These are phyloP conservation scores for Debaryomycetaceae sp. DNA, from an alignment of 1,139 yeast species.

Conservation along the genomic window DNA sequence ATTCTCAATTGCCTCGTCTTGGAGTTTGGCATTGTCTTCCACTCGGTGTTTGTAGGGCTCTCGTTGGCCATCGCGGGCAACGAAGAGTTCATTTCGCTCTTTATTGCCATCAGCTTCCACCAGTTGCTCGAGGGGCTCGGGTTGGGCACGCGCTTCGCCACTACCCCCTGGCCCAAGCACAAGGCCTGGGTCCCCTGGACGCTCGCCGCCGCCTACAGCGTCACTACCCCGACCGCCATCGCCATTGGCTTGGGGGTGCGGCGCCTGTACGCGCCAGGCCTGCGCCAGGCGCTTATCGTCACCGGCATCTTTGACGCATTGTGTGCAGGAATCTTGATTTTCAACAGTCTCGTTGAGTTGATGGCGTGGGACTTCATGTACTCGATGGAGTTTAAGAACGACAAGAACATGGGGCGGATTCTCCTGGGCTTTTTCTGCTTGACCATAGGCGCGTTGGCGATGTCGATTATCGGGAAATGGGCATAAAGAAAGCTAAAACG, in stretches of 20 bases:
- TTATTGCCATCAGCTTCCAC: slow-evolving; percentile 36
- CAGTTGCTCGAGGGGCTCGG: slow-evolving; percentile 42
- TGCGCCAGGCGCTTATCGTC: slow-evolving; percentile 28
- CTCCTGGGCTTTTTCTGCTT: slow-evolving; percentile 23
- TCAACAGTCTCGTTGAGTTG: slow-evolving; percentile 36
- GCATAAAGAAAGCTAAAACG: slow-evolving; percentile 19
- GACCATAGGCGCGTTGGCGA: slow-evolving; percentile 32
- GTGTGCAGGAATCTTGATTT: slow-evolving; percentile 38
- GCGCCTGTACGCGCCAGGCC: slow-evolving; percentile 28
- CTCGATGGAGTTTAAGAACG: slow-evolving; percentile 23
- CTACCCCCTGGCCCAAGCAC: slow-evolving; percentile 30
- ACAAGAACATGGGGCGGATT: slow-evolving; percentile 15
- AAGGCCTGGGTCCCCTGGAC: slow-evolving; percentile 31
- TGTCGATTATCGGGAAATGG: slow-evolving; percentile 44
- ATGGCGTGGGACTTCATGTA: slow-evolving; percentile 37
- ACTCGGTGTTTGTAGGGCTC: slow-evolving; percentile 38
- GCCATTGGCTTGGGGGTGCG: slow-evolving; percentile 37
- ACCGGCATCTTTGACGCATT: slow-evolving; percentile 35
- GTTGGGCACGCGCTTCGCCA: slow-evolving; percentile 36
- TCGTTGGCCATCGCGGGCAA: slow-evolving; percentile 37
- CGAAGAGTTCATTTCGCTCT: slow-evolving; percentile 32
- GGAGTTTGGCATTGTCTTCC: slow-evolving; percentile 39
- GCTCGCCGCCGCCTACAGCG: slow-evolving; percentile 25
- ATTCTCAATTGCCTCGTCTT: slow-evolving; percentile 25
- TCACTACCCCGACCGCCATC: slow-evolving; percentile 34